Conservation (phyloP, 2,329 filamentous ascomycete genomes). For the Clonostachys rhizophaga region DNA sequence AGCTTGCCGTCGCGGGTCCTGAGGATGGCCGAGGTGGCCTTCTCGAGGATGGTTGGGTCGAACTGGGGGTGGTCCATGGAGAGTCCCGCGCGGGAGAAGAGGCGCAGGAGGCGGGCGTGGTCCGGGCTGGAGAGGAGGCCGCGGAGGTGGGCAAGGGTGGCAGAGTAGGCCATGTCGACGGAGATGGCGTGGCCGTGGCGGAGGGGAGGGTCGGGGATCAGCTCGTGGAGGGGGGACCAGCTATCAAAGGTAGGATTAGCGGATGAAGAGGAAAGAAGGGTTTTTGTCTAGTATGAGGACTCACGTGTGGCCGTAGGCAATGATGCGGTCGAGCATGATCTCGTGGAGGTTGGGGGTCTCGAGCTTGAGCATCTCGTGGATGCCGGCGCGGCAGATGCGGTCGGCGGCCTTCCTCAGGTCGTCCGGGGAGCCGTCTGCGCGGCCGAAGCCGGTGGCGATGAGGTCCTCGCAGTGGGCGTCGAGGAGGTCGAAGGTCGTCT, state of each 20-base stretch:
- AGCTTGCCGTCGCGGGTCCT: conserved; percentile 67
- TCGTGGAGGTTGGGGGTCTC: conserved; percentile 72
- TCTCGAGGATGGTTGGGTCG: conserved; percentile 59
- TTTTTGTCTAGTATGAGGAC: too few relatives aligned
- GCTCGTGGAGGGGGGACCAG: conserved; percentile 69
- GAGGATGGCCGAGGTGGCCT: conserved; percentile 63
- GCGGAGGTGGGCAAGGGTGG: conserved; percentile 60
- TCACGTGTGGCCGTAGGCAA: conserved; percentile 71
- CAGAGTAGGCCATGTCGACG: conserved; percentile 73
- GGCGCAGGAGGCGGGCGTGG: conserved; percentile 55
- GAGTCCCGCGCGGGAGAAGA: conserved; percentile 66
- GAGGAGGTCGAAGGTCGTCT: conserved; percentile 60
- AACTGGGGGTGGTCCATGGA: conserved; percentile 69
- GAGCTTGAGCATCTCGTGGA: conserved; percentile 68
- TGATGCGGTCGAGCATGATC: conserved; percentile 67
- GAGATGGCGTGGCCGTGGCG: conserved; percentile 71
- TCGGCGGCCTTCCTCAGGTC: conserved; percentile 60
- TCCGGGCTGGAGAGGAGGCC: conserved; percentile 56
- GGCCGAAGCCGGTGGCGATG: conserved; percentile 61
- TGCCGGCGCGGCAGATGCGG: conserved; percentile 63
- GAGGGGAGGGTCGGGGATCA: conserved; percentile 62
- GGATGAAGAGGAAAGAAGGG: too few relatives aligned
- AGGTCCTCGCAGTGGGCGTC: conserved; percentile 66
- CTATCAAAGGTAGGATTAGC: too few relatives aligned
- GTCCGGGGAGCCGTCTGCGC: conserved; percentile 45